Base-by-base conservation (phyloP, 768 basidiomycete species). In the Mrakia blollopis region DNA sequence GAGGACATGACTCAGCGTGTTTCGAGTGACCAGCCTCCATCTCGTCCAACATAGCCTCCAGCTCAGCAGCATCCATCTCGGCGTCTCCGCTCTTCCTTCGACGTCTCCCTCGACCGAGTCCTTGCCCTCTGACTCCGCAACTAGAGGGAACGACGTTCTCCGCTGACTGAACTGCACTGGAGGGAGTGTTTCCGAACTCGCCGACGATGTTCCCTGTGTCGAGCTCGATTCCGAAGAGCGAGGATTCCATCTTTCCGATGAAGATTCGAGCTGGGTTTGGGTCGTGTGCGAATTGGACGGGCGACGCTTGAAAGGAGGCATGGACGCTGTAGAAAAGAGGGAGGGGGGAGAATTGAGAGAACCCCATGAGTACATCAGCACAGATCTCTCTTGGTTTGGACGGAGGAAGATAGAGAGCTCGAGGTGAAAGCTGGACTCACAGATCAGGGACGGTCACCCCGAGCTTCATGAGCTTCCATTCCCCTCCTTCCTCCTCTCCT, bases 381-480 rank as follows among this genome's bases (percentile, higher is more conserved):
- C 30, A 54, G 9, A 3, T 1, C 4, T 10, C 7, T 9, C 50
- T n/a, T 30, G 9, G 10, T 14, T 47, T 10, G 9, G 7, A 16
- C 9, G 44, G 2, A 16, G 57, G 9, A 60, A 35, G 0, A 2
- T 16, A 41, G 25, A 47, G 8, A 10, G 28, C 23, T 18, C 3
- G n/a, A 47, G 35, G 61, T 35, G 5, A 13, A 47, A 44, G 35
- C 14, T 47, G 25, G 23, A 81, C 83, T 79, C 70, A 83, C 79
- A 99, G 88, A 82, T 98, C 92, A 2, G 92, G 86, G 88, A 98
- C 93, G 70, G 94, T 90, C 79, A 97, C 88, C 0, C 94, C 93
- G 79, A 99, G 91, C 68, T 91, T 92, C 81, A 94, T 90, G 60
- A 98, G 87, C 2, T 77, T 32, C 79, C 80, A 78, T 47, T 75